Conservation (phyloP, 1,139 yeast genomes). For the Lodderomyces margitis region DNA sequence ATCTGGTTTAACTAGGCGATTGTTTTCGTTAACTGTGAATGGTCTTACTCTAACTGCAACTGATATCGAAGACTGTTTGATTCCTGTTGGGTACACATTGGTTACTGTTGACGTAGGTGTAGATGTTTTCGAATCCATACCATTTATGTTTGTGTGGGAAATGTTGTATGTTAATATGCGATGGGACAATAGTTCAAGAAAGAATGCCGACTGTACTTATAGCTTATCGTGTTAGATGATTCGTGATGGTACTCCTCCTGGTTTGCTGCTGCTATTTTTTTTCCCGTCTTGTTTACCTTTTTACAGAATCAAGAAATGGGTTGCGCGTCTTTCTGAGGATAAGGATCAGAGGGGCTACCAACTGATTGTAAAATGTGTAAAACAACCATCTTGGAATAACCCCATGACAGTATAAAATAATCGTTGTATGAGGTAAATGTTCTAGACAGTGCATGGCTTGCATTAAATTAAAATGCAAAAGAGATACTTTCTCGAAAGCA, state of each 20-base stretch:
- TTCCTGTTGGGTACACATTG: neutral
- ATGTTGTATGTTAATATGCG: neutral
- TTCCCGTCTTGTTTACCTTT: neutral
- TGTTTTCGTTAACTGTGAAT: conserved; percentile 59
- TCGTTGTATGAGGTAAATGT: too few species aligned
- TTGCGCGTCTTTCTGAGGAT: neutral
- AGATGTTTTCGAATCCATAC: conserved; percentile 4
- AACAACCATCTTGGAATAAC: too few species aligned
- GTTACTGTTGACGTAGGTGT: conserved; percentile 4
- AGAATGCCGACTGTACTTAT: too few species aligned
- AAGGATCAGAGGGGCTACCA: too few species aligned
- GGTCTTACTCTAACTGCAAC: conserved; percentile 88
- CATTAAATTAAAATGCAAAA: too few species aligned
- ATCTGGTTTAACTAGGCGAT: conserved; percentile 39
- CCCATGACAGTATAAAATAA: too few species aligned
- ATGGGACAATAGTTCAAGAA: neutral
- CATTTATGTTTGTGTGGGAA: neutral
- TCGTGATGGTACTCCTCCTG: too few species aligned
- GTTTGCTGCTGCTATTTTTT: neutral
- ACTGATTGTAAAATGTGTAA: too few species aligned
- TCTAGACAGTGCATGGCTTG: too few species aligned
- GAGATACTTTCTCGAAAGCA: too few species aligned
- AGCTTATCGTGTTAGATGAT: too few species aligned
- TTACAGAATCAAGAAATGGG: neutral
- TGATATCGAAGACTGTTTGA: conserved; percentile 62